phyloP scores from a whole-genome alignment of 306 rosid genomes.

The Pueraria montana region DNA sequence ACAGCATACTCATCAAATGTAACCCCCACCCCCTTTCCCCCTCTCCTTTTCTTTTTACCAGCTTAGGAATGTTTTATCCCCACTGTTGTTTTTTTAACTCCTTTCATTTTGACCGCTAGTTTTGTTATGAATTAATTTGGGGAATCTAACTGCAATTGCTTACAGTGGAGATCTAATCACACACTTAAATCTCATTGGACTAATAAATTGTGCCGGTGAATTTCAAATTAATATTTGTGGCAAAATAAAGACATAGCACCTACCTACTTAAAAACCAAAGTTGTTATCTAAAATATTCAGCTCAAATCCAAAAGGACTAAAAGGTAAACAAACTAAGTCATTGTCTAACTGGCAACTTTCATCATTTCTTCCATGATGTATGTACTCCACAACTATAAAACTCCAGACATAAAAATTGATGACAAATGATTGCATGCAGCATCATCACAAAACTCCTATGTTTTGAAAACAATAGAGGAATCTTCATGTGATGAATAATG shows the following conservation, averaged over 20 bases:
- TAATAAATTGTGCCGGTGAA: background rate
- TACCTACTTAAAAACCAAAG: slow-evolving; percentile 1
- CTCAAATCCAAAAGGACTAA: background rate
- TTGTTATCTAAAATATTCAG: background rate
- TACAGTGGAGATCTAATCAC: background rate
- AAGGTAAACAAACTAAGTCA: background rate
- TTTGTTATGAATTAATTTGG: background rate
- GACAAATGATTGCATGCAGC: slow-evolving; percentile 11
- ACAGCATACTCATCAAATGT: background rate
- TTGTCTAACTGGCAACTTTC: slow-evolving; percentile 7
- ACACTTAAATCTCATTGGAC: background rate
- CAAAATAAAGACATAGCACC: background rate
- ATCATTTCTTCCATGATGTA: background rate
- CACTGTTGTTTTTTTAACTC: too few relatives aligned
- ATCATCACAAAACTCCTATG: background rate
- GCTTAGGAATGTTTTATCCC: background rate
- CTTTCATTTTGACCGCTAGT: background rate
- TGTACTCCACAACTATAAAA: background rate
- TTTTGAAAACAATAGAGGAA: background rate
- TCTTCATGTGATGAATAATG: background rate
- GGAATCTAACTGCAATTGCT: background rate
- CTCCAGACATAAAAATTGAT: background rate
- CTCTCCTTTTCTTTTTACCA: too few relatives aligned
- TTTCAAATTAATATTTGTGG: background rate
- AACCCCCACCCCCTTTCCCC: too few relatives aligned